A percentile compares a stretch with the other conserved stretches of the same genome.
Conservation (phyloP, 352 stramenopile species). For the Globisporangium emineosum region DNA sequence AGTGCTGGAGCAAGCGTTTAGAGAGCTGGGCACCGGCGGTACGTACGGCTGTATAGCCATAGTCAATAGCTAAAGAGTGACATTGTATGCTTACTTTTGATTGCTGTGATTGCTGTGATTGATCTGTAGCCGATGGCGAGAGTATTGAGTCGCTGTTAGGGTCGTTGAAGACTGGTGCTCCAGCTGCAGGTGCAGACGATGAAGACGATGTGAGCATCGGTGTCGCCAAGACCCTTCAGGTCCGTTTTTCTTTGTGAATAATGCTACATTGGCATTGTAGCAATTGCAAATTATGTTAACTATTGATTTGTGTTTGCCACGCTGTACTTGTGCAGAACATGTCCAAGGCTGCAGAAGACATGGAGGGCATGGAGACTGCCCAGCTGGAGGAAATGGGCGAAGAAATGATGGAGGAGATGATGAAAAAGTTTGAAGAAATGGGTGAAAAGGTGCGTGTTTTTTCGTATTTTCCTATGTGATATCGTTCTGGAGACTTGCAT, state of each 20-base stretch:
- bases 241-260: constrained; percentile 14
- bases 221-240: constrained; percentile 85
- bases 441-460: constrained; percentile 81
- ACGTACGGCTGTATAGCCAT: constrained; percentile 6
- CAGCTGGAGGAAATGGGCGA: constrained; percentile 90
- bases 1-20: constrained; percentile 84
- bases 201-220: constrained; percentile 77
- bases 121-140: constrained; percentile 39
- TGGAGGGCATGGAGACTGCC: constrained; percentile 77
- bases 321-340: constrained; percentile 60
- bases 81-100: constrained; percentile 7
- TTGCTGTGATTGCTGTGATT: constrained; percentile 2
- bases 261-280: background rate
- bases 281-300: background rate
- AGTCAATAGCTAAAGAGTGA: background rate
- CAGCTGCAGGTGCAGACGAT: constrained; percentile 24
- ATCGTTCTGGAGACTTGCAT: background rate
- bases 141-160: constrained; percentile 74
- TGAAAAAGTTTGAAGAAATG: constrained; percentile 95
- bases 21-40: constrained; percentile 74
- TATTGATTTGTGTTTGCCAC: background rate
- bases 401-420: constrained; percentile 96
- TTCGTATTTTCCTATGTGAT: background rate
- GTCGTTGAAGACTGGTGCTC: constrained; percentile 33
- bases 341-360: constrained; percentile 83